Evolutionary conservation across 257 asterid species (phyloP).

Genomic region (Gynochthodes officinalis): DNA sequence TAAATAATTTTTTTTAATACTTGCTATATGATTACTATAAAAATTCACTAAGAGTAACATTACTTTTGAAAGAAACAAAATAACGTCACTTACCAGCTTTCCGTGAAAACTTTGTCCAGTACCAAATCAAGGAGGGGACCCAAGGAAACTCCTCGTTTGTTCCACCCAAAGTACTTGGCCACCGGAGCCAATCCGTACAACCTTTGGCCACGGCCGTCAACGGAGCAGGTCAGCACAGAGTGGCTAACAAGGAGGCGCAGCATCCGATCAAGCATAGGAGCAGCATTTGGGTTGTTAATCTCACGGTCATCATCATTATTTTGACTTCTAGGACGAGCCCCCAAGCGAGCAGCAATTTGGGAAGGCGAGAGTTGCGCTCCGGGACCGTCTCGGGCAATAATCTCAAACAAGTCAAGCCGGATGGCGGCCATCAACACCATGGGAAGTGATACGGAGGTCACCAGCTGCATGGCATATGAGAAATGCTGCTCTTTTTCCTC

Average conservation of each 20-base stretch:
- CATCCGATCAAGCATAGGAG: constrained; percentile 30
- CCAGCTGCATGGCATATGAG: constrained; percentile 20
- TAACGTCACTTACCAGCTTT: constrained; percentile 15
- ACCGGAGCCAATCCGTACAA: constrained; percentile 25
- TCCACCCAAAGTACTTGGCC: constrained; percentile 25
- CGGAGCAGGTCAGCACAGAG: constrained; percentile 24
- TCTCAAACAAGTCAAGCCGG: constrained; percentile 26
- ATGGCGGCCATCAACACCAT: constrained; percentile 26
- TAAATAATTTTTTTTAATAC: no score
- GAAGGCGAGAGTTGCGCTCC: constrained; percentile 23
- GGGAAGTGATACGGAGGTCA: constrained; percentile 9
- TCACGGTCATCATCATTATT: no score
- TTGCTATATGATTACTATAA: no score
- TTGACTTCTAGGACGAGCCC: no score
- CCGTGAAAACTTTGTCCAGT: constrained; percentile 1
- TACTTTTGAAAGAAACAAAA: no score
- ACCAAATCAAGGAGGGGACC: background rate
- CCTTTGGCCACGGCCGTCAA: background rate
- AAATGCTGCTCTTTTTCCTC: constrained; percentile 12
- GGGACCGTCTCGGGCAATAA: constrained; percentile 20
- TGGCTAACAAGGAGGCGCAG: constrained; percentile 28
- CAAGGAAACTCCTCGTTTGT: background rate
- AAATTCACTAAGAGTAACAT: no score
- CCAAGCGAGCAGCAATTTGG: constrained; percentile 20
- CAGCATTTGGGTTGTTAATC: constrained; percentile 3